Percentiles rank a stretch among this genome's conserved stretches.
Conservation (phyloP, 495 filamentous ascomycete genomes). For the Neurospora terricola region DNA sequence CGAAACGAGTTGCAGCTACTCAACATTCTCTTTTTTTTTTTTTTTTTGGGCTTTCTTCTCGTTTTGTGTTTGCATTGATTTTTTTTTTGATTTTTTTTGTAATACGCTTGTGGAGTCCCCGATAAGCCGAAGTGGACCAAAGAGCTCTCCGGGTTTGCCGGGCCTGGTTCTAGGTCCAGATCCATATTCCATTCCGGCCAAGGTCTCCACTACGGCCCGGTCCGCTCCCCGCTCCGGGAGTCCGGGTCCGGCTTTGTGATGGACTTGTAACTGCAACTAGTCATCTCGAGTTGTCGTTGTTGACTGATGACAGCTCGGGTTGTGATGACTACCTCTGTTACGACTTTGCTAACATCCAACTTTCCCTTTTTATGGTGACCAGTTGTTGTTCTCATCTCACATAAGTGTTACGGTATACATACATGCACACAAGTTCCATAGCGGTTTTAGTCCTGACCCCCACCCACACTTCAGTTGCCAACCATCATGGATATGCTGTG, state of each 20-base stretch:
- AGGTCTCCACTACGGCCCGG: not conserved
- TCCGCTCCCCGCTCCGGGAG: not conserved
- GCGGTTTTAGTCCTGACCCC: not conserved
- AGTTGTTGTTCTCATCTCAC: not conserved
- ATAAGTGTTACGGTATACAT: not conserved
- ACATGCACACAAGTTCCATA: not conserved
- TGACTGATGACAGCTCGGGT: not conserved
- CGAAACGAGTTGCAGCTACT: constrained; percentile 18
- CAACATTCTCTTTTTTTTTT: constrained; percentile 1
- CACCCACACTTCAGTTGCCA: not conserved
- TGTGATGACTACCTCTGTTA: not conserved
- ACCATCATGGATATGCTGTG: not conserved
- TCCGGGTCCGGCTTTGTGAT: not conserved
- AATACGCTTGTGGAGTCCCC: not conserved
- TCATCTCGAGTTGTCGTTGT: not conserved
- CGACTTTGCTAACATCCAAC: not conserved
- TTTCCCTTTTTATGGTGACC: not conserved
- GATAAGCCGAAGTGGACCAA: not conserved
- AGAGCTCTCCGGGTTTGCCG: not conserved
- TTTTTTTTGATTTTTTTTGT: not conserved
- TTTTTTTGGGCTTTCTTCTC: too few species aligned
- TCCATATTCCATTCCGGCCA: not conserved
- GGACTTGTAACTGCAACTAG: not conserved
- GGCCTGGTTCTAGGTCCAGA: not conserved
- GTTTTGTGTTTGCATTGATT: not conserved